Conservation (phyloP, 2,329 filamentous ascomycete genomes). For the Aspergillus amoenus region DNA sequence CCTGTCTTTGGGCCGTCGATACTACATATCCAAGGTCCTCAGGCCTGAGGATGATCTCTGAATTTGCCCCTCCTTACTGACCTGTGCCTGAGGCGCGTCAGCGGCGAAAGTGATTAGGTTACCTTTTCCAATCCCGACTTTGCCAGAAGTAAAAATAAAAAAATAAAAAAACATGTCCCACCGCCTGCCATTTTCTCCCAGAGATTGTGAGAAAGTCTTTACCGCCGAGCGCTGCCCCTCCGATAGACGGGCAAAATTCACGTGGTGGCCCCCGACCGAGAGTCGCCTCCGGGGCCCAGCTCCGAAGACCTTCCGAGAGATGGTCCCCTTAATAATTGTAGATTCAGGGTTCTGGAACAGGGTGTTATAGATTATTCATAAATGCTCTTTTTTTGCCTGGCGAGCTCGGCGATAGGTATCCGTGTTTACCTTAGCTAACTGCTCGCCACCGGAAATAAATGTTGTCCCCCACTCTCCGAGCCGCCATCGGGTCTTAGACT, state of each 20-base stretch:
- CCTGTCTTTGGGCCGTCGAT: not conserved
- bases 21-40: constrained; percentile 2
- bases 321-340: not conserved
- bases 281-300: not conserved
- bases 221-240: not conserved
- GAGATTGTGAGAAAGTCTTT: not conserved
- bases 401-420: not conserved
- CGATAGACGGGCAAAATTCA: not conserved
- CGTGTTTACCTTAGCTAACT: not conserved
- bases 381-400: not conserved
- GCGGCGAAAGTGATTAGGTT: not conserved
- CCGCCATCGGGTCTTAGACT: constrained; percentile 4
- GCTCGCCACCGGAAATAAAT: not conserved
- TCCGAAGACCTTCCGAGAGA: not conserved
- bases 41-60: constrained; percentile 2
- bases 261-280: not conserved
- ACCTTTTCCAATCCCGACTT: not conserved
- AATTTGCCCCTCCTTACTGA: constrained; percentile 1
- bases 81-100: not conserved
- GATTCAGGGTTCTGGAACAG: not conserved
- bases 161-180: not conserved
- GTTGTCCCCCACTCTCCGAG: not conserved
- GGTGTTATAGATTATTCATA: not conserved
- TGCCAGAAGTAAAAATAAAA: not conserved
- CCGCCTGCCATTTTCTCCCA: not conserved